phyloP scores from a whole-genome alignment of 331 rosid species.

The Stylosanthes scabra region DNA sequence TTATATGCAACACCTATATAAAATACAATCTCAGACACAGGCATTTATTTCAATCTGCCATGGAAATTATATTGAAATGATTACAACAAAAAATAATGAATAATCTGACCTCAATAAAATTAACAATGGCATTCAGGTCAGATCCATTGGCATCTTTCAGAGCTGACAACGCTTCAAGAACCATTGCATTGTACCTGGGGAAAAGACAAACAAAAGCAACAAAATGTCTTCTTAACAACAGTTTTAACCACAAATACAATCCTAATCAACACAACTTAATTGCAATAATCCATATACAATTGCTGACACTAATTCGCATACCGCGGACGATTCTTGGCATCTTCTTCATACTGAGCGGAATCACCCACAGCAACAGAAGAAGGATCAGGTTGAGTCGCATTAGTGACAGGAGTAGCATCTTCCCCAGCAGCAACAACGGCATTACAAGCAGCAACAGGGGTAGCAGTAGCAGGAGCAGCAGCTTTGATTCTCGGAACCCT shows the following conservation, averaged over 20 bases:
- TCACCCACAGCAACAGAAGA: conserved; percentile 32
- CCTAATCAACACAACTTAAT: no score
- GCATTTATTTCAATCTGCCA: conserved; percentile 9
- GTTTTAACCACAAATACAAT: neutral
- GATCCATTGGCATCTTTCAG: conserved; percentile 57
- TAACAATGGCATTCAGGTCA: conserved; percentile 54
- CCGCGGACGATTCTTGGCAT: conserved; percentile 49
- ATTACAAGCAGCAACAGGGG: conserved; percentile 2
- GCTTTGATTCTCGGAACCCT: conserved; percentile 50
- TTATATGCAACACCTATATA: neutral
- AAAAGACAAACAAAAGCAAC: conserved; percentile 27
- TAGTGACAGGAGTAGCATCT: conserved; percentile 33
- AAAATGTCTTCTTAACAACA: no score
- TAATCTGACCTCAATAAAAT: conserved; percentile 56
- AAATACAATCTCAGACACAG: conserved; percentile 5
- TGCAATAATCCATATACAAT: neutral
- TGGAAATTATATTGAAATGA: neutral
- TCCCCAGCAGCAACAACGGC: neutral
- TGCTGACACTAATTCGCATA: neutral
- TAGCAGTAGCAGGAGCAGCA: conserved; percentile 21
- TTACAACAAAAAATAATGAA: neutral
- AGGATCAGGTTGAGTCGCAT: conserved; percentile 22
- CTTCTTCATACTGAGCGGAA: conserved; percentile 42
- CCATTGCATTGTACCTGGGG: conserved; percentile 56
- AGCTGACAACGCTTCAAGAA: conserved; percentile 59